Base-by-base conservation (phyloP, 1,284 basidiomycete genomes). In the Gomphus bonarii region DNA sequence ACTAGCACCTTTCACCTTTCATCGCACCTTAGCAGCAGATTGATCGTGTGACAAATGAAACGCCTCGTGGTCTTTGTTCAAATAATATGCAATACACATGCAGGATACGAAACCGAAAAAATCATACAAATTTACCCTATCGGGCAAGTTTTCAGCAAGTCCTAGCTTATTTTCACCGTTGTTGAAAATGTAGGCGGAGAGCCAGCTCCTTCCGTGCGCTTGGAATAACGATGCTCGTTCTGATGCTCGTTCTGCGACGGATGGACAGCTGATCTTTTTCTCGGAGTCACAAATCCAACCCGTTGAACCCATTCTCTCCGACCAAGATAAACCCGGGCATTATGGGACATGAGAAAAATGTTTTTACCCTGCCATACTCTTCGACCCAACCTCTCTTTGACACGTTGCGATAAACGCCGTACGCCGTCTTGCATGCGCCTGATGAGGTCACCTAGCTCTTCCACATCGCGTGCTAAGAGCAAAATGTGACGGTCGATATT, bases 321-420 rank as follows among this genome's bases (percentile, higher is more conserved):
- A 20, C 65, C 61, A 22, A 77, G 58, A 10, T 59, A 36, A 10
- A 65, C 58, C 28, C 76, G 73, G 16, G 52, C 10, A 3, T 54
- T 56, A n/a, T 62, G 60, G 18, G 66, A 64, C 22, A 65, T 66
- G 49, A 88, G 52, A 62, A 75, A 89, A 3, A 88, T 62, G 57
- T 80, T 70, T 66, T 79, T 80, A 31, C 67, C 72, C 8, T 60
- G 65, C 85, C 84, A 88, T 3, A 89, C 78, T 18, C 87, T 78
- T 14, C 87, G 77, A 3, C 84, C 84, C 12, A 88, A 69, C 31
- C 77, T 73, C 68, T 89, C 85, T 68, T 86, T 86, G 18, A 79
- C 57, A 25, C 85, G 77, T 59, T 82, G 77, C 1, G 71, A 70
- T 22, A 72, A 76, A n/a, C 84, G 78, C 6, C 69, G 74, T 10